Evolutionary conservation across 371 early-diverging fungal genomes (phyloP).

Genomic region (Mortierella sp.): DNA sequence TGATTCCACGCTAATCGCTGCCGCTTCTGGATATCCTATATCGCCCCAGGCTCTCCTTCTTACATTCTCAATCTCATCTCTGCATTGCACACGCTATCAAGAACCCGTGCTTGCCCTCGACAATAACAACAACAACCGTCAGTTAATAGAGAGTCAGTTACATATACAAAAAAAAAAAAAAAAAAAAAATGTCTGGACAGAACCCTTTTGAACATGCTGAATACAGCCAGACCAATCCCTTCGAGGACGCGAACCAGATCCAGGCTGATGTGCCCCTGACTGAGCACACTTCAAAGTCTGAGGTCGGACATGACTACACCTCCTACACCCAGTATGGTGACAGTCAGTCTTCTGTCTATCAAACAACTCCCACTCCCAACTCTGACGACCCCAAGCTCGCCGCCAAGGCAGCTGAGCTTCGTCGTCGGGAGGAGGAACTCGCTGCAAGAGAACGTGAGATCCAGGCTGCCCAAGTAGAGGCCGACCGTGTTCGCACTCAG

Average conservation of each 20-base stretch:
- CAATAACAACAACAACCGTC: too few relatives aligned
- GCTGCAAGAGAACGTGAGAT: conserved; percentile 53
- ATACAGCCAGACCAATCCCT: conserved; percentile 47
- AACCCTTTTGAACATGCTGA: conserved; percentile 56
- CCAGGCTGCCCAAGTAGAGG: conserved; percentile 53
- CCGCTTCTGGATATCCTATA: not conserved
- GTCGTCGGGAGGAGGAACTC: conserved; percentile 54
- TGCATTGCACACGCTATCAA: not conserved
- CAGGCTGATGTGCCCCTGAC: conserved; percentile 55
- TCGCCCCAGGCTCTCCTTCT: conserved; percentile 3
- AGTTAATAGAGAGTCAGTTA: too few relatives aligned
- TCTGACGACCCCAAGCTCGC: conserved; percentile 34
- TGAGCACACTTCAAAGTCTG: conserved; percentile 41
- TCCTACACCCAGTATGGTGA: conserved; percentile 56
- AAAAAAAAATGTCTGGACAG: conserved; percentile 18
- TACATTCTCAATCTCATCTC: conserved; percentile 1
- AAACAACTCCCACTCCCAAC: conserved; percentile 34
- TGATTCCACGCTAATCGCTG: not conserved
- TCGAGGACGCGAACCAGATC: conserved; percentile 52
- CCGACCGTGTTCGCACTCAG: conserved; percentile 56
- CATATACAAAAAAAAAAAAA: too few relatives aligned
- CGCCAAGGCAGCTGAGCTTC: conserved; percentile 49
- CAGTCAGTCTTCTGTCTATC: conserved; percentile 42
- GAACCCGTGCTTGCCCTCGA: not conserved
- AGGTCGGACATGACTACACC: conserved; percentile 53